Evolutionary conservation across 257 asterid species (phyloP).

Genomic region (Penstemon davidsonii): DNA sequence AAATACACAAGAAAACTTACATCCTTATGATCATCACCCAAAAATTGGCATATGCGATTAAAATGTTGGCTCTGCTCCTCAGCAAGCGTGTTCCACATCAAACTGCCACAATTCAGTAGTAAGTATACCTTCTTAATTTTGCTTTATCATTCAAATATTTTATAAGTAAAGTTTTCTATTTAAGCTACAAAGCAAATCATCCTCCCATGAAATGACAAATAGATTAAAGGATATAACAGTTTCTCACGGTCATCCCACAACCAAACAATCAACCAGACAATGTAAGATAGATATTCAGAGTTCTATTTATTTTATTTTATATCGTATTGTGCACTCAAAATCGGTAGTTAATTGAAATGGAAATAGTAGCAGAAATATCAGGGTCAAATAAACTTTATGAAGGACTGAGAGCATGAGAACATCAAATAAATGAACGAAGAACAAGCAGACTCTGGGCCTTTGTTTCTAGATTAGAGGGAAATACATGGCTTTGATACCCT

Average conservation of each 20-base stretch:
- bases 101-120: constrained; percentile 34
- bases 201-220: constrained; percentile 1
- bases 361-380: background rate
- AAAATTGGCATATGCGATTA: constrained; percentile 44
- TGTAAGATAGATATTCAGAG: background rate
- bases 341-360: background rate
- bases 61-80: constrained; percentile 59
- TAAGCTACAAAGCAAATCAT: constrained; percentile 13
- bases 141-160: constrained; percentile 10
- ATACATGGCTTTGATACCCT: too few species aligned
- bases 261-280: background rate
- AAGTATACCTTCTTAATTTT: constrained; percentile 15
- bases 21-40: constrained; percentile 43
- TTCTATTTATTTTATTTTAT: background rate
- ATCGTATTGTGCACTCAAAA: background rate
- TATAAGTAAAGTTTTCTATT: background rate
- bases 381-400: background rate
- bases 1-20: constrained; percentile 26
- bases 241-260: background rate
- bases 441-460: too few species aligned
- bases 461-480: too few species aligned
- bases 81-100: constrained; percentile 64
- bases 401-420: too few species aligned
- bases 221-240: background rate
- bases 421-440: too few species aligned